These are phyloP conservation scores for Ustilago nuda DNA, from an alignment of 1,284 basidiomycete genomes.

Conservation along the genomic window DNA sequence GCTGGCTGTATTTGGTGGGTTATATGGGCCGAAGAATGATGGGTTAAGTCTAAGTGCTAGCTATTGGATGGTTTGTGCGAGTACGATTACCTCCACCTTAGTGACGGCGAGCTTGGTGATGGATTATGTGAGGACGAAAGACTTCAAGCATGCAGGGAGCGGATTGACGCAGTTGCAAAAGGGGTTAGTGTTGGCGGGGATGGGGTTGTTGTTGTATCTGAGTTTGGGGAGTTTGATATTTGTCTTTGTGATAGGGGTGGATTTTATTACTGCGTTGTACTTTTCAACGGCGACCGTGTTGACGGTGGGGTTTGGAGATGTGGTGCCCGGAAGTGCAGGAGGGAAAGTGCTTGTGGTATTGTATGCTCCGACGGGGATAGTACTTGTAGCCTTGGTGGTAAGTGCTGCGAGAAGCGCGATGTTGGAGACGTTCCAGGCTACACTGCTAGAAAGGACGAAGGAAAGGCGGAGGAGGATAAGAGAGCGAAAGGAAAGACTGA, in stretches of 20 bases:
- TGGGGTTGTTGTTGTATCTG: constrained; percentile 75
- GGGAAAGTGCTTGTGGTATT: constrained; percentile 59
- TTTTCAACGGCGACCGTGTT: constrained; percentile 76
- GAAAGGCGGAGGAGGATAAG: constrained; percentile 30
- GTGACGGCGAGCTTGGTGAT: constrained; percentile 79
- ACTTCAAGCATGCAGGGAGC: constrained; percentile 77
- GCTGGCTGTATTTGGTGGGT: constrained; percentile 77
- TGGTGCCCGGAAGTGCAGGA: constrained; percentile 76
- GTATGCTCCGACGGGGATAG: constrained; percentile 66
- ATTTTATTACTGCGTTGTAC: constrained; percentile 75
- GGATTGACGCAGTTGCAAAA: constrained; percentile 84
- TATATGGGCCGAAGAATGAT: constrained; percentile 74
- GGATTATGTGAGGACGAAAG: constrained; percentile 74
- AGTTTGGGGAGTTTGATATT: constrained; percentile 70
- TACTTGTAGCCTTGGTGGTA: constrained; percentile 74
- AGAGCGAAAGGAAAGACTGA: constrained; percentile 23
- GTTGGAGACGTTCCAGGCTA: constrained; percentile 73
- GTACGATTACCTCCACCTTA: constrained; percentile 77
- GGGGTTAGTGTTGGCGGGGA: constrained; percentile 78
- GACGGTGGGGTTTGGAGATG: constrained; percentile 82
- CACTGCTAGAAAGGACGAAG: constrained; percentile 35
- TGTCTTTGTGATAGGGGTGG: constrained; percentile 40
- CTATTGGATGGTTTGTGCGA: constrained; percentile 84
- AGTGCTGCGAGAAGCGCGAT: constrained; percentile 78
- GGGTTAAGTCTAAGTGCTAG: constrained; percentile 73